Evolutionary conservation across 257 asterid species (phyloP), one percentile per base, ranked within the genome.

Genomic region (Echites panduratus): DNA sequence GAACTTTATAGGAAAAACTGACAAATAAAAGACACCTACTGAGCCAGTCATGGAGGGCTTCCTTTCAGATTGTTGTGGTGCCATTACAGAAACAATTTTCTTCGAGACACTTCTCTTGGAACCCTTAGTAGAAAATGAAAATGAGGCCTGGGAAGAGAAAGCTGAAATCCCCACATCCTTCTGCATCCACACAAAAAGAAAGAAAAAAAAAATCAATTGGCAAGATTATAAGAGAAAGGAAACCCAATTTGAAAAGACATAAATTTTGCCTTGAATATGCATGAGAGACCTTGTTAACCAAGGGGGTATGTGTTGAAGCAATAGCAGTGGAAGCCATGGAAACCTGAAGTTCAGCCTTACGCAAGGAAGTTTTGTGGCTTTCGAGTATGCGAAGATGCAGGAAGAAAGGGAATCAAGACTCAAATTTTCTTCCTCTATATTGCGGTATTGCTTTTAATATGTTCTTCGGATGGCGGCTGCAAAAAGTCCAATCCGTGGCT

Each of bases 41-140:
- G 91, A 85, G 70, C 98, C 97, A 53, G 97, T 89, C 24, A 87
- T 82, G 66, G 97, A 78, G 6, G 97, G 94, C 54, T 79, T 88
- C 44, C 96, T 86, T 82, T 84, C 91, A 71, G 86, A 84, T 84
- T 91, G 97, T 70, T 88, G 91, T 0, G 96, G 90, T 58, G 96
- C 78, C 96, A 90, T 88, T 17, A 91, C 96, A 71, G 90, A 91
- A 47, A 86, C 89, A 52, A 87, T 79, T 82, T 81, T 88, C 78
- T 77, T 81, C 57, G 82, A 79, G 43, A 66, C 82, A 84, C 79
- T 85, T 70, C 75, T 89, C 82, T 79, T 77, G 70, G 79, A 44
- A 64, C 65, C 74, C 70, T 77, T 77, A 32, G 75, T 53, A 22
- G 89, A 77, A 45, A 85, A 77, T 47, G 89, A 77, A 45, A 86